Evolutionary conservation across 2,329 filamentous ascomycete genomes (phyloP).

Genomic region (Fusarium guadeloupense): DNA sequence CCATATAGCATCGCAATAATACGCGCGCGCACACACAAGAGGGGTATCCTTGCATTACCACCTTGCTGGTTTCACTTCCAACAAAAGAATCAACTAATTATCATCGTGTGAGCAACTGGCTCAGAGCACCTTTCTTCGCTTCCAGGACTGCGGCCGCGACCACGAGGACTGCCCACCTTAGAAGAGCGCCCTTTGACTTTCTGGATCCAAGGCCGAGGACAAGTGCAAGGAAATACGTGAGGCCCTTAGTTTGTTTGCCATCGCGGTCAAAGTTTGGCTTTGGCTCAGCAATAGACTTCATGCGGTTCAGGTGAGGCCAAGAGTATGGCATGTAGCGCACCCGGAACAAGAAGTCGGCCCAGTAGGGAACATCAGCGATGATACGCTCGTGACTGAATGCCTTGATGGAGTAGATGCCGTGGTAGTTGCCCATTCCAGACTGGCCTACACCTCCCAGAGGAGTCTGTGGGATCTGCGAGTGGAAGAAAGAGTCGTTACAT

Average conservation of each 20-base stretch:
- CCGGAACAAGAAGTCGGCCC: conserved; percentile 63
- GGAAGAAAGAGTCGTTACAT: conserved; percentile 59
- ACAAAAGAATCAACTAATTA: conserved; percentile 15
- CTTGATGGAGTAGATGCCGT: conserved; percentile 59
- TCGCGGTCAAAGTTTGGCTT: conserved; percentile 71
- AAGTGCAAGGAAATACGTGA: conserved; percentile 64
- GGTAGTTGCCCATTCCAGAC: conserved; percentile 59
- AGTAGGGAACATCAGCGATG: conserved; percentile 50
- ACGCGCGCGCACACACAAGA: neutral
- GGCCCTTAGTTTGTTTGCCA: conserved; percentile 60
- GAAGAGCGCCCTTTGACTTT: conserved; percentile 58
- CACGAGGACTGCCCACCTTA: conserved; percentile 59
- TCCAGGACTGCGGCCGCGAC: conserved; percentile 51
- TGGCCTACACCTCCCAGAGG: conserved; percentile 62
- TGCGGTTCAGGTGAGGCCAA: conserved; percentile 54
- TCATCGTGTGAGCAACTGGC: conserved; percentile 42
- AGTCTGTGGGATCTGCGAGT: conserved; percentile 52
- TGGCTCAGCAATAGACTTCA: conserved; percentile 53
- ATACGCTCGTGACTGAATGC: conserved; percentile 53
- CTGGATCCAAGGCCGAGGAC: conserved; percentile 62
- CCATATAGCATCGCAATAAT: neutral
- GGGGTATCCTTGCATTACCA: neutral
- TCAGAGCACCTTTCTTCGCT: conserved; percentile 49
- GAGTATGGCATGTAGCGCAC: conserved; percentile 74
- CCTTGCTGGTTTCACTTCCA: neutral